phyloP scores from a whole-genome alignment of 2,329 filamentous ascomycete species.

The Calonectria crousiana region DNA sequence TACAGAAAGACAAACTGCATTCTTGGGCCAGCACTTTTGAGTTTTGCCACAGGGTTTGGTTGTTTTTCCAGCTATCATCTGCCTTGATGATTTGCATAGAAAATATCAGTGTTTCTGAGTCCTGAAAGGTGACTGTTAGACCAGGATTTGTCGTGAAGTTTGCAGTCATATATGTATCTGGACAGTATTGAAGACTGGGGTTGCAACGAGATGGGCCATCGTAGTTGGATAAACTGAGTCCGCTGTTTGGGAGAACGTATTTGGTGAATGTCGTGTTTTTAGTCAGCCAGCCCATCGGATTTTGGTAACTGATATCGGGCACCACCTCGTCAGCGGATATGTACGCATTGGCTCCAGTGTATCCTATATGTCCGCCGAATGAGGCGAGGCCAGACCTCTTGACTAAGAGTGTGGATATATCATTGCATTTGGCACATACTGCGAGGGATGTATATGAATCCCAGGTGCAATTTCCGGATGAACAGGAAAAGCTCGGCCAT shows the following conservation, averaged over 20 bases:
- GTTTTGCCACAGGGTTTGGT: constrained; percentile 21
- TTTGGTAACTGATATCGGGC: constrained; percentile 1
- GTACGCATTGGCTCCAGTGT: neutral
- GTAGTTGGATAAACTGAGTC: neutral
- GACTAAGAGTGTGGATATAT: neutral
- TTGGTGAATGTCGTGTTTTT: neutral
- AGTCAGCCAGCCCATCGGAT: neutral
- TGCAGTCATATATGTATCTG: neutral
- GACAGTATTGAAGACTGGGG: constrained; percentile 6
- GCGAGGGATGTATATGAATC: constrained; percentile 9
- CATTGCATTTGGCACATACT: neutral
- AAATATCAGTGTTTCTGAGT: constrained; percentile 17
- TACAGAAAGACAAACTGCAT: constrained; percentile 27
- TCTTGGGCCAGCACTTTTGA: constrained; percentile 7
- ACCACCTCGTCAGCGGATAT: neutral
- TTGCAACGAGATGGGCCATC: neutral
- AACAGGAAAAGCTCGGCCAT: constrained; percentile 16
- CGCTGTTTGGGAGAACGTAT: neutral
- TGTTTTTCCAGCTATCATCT: constrained; percentile 1
- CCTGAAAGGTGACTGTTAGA: neutral
- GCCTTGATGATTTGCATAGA: constrained; percentile 22
- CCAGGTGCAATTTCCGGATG: constrained; percentile 30
- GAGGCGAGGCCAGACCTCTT: neutral
- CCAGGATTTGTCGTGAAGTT: constrained; percentile 21
- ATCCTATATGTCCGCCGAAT: neutral